Evolutionary conservation across 1,139 yeast species (phyloP), one percentile per base, ranked within the genome.

Genomic region (Wickerhamomyces sp.): DNA sequence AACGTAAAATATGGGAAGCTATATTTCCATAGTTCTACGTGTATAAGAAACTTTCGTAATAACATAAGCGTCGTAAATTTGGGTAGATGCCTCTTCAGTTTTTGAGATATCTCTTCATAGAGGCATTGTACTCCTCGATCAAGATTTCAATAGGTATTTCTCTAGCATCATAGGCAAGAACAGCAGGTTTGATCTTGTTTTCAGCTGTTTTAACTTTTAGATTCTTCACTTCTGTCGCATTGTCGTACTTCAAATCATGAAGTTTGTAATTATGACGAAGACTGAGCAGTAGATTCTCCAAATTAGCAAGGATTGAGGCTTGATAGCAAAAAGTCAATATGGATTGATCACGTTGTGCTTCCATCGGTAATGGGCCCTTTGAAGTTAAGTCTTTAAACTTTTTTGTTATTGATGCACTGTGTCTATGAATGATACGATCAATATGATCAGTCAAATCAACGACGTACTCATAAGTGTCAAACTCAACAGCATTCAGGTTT

Each of bases 391-490:
- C 24, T 28, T n/a, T 14, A 9, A 28, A 12, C 12, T 20, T 19
- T 9, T 13, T 5, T 8, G 20, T 3, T 4, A 21, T n/a, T 28
- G 25, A 11, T 6, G 25, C 35, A 9, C 52, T 33, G 4, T 53
- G 39, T 22, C 42, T 40, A 30, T 28, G 25, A n/a, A 28, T 21
- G 9, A 28, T 10, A 4, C 14, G 5, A 14, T 58, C 59, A 23
- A 57, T 35, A 3, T 52, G 58, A 29, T 53, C 45, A 6, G 61
- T 45, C 9, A 59, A 36, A 1, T 42, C 36, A 22, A 49, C 49
- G 0, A 60, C 54, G 39, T 76, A 82, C 39, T 75, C 83, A 26
- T 60, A 40, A 1, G 66, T 58, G 3, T 40, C 38, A 24, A 50
- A 44, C n/a, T 46, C 51, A 33, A 37, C 37, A 11, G 39, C 44